Base-by-base conservation (phyloP, 805 yeast species). In the Lachancea kluyveri region DNA sequence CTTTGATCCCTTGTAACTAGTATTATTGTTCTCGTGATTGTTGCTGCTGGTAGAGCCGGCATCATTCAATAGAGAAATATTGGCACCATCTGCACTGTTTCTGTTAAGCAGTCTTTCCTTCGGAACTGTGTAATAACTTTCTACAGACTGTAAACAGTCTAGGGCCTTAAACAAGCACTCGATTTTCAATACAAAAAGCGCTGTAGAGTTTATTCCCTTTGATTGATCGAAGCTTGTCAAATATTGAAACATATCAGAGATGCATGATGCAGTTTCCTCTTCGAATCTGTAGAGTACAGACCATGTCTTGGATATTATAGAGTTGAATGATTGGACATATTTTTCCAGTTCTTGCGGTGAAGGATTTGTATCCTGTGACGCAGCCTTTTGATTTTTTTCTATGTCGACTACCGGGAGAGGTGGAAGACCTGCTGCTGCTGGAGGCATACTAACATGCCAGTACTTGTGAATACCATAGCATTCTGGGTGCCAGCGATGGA, bases 401-500 rank as follows among this genome's bases (percentile, higher is more conserved):
- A 54, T 54, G 6, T 43, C 47, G 5, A 48, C 21, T 10, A 41
- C 48, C 4, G 60, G 60, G 20, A 58, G 46, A 1, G 49, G 31
- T 4, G 59, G 55, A 14, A 67, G 59, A 22, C 65, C 88, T 17
- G 80, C 69, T 6, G 72, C 63, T 30, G 71, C 78, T 0, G 81
- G 69, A 1, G 80, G 70, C 14, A 92, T 65, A 36, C 78, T 72
- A 13, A 88, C 94, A 52, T 86, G 87, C 98, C 98, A 92, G 50
- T 86, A 88, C 57, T 88, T 88, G 64, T 83, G 88, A 28, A 92
- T 94, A 87, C 94, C 94, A 54, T 87, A 92, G 64, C 99, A 92
- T 55, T 94, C 97, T 2, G 96, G 97, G 59, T 92, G 99, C 99
- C 99, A 92, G 54, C 86, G 94, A 56, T 88, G 95, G 37, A 83